Evolutionary conservation across 2,329 filamentous ascomycete genomes (phyloP).

Genomic region (Talaromyces sp.): DNA sequence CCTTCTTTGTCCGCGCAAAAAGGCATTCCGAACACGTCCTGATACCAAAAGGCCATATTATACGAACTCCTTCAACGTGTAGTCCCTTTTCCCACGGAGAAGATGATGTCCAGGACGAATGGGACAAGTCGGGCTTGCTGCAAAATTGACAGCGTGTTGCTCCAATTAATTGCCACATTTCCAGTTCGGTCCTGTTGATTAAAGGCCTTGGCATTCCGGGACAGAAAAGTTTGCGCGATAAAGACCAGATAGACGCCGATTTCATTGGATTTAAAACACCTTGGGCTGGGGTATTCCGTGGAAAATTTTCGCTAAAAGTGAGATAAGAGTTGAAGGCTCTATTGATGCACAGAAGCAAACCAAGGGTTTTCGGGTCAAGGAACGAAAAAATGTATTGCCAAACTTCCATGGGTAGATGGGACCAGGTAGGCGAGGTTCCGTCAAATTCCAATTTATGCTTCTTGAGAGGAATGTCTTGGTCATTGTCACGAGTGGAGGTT

Average conservation of each 20-base stretch:
- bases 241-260: conserved; percentile 65
- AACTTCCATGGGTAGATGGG: conserved; percentile 53
- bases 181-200: conserved; percentile 58
- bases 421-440: conserved; percentile 11
- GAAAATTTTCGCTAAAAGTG: conserved; percentile 38
- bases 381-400: conserved; percentile 68
- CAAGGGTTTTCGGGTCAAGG: conserved; percentile 58
- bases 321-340: conserved; percentile 59
- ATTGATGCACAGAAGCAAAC: conserved; percentile 61
- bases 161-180: conserved; percentile 69
- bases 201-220: conserved; percentile 65
- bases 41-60: conserved; percentile 67
- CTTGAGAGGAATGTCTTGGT: not conserved
- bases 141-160: conserved; percentile 64
- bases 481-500: not conserved
- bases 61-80: conserved; percentile 53
- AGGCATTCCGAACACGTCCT: conserved; percentile 64
- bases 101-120: conserved; percentile 23
- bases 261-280: conserved; percentile 34
- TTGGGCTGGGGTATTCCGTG: conserved; percentile 21
- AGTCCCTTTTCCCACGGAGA: conserved; percentile 55
- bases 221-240: conserved; percentile 60
- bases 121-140: conserved; percentile 31
- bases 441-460: conserved; percentile 3
- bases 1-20: conserved; percentile 56